Percentiles rank a stretch among this genome's conserved stretches.
These are phyloP conservation scores for Colletotrichum higginsianum DNA, from an alignment of 2,329 filamentous ascomycete genomes.

Conservation along the genomic window DNA sequence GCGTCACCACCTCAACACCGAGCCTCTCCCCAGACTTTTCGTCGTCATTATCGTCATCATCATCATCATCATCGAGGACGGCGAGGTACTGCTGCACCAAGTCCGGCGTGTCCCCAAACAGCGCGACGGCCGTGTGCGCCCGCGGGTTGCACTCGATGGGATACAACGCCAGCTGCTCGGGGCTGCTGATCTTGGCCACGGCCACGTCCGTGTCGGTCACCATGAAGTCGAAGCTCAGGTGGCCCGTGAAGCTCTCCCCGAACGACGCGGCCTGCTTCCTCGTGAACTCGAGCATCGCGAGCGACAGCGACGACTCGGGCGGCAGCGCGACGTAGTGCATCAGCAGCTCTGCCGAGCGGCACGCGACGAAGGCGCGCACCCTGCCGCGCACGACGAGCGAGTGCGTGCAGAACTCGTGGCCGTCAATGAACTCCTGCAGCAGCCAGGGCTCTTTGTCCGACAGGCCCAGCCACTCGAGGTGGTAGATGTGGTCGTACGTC, in stretches of 20 bases:
- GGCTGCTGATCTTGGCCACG: slow-evolving; percentile 48
- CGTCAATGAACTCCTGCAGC: slow-evolving; percentile 76
- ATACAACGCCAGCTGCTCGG: slow-evolving; percentile 59
- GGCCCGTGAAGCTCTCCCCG: slow-evolving; percentile 73
- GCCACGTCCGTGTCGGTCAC: slow-evolving; percentile 62
- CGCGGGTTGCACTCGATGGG: slow-evolving; percentile 82
- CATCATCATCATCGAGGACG: slow-evolving; percentile 50
- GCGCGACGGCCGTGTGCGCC: slow-evolving; percentile 76
- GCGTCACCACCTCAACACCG: slow-evolving; percentile 38
- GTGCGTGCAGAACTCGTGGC: slow-evolving; percentile 80
- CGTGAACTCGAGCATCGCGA: slow-evolving; percentile 77
- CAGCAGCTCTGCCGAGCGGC: slow-evolving; percentile 72
- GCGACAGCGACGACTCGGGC: slow-evolving; percentile 65
- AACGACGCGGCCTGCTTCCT: slow-evolving; percentile 66
- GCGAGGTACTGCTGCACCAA: slow-evolving; percentile 69
- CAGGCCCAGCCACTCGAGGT: slow-evolving; percentile 63
- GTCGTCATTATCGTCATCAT: slow-evolving; percentile 23
- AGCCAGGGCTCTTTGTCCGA: slow-evolving; percentile 72
- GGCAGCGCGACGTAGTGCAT: slow-evolving; percentile 78
- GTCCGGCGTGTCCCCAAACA: slow-evolving; percentile 67
- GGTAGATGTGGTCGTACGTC: slow-evolving; percentile 69
- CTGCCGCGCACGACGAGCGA: slow-evolving; percentile 75
- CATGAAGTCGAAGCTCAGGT: slow-evolving; percentile 81
- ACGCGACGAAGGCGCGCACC: slow-evolving; percentile 77
- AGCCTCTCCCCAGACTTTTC: slow-evolving; percentile 42